Evolutionary conservation across 2,329 filamentous ascomycete genomes (phyloP), one percentile per base, ranked within the genome.

Genomic region (Chaetomium strumarium): DNA sequence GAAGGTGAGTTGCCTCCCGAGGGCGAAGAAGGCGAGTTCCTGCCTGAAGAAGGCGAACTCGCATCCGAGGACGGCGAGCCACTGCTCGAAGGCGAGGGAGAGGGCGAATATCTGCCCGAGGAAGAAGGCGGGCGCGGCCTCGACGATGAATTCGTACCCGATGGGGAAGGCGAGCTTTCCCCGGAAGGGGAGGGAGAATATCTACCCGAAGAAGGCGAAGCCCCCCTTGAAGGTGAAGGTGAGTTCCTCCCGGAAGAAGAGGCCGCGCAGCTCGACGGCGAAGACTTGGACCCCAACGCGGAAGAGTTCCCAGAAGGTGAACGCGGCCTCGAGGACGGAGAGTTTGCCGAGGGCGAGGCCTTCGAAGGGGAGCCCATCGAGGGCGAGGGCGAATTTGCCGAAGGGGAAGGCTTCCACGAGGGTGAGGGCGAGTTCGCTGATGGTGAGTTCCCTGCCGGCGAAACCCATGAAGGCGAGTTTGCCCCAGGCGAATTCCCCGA

Each of bases 21-120:
- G 12, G 48, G 34, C n/a, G n/a, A n/a, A 17, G 48, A 49, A 16
- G 47, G 39, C n/a, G 47, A 49, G 31, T 43, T 49, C 30, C 47
- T 24, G 24, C 24, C 24, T 24, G 24, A 24, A 24, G 24, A 24
- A 24, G 24, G 36, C 36, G 36, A n/a, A 14, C 8, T n/a, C 36
- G 8, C 7, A 4, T 7, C 36, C 3, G 36, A 38, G 3, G 36
- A 38, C 13, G 24, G 24, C 7, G 24, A 24, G 7, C 24, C 7
- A 7, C 24, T 16, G 17, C 29, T n/a, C 13, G 41, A 44, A 44
- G 24, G 11, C 40, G 40, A 31, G 6, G 24, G n/a, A 6, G n/a
- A n/a, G n/a, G n/a, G n/a, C n/a, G 13, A 6, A 13, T n/a, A n/a
- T n/a, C n/a, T n/a, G n/a, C n/a, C n/a, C n/a, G n/a, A n/a, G n/a